phyloP scores from a whole-genome alignment of 371 early-diverging fungal species.

The Fennellomyces sp. region DNA sequence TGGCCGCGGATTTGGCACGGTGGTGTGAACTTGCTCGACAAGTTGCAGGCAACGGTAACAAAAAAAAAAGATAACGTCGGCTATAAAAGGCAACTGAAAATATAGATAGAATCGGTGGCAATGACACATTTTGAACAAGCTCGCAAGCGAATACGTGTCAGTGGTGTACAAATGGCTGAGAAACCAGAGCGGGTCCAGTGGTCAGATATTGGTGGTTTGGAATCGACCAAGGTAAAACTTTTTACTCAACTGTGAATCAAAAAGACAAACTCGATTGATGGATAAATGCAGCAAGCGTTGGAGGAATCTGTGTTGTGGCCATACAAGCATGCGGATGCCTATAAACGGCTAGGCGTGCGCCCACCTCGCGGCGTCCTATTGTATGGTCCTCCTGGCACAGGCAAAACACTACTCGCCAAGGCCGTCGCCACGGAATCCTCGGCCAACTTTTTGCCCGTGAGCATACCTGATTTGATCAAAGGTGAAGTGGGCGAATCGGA shows the following conservation, averaged over 20 bases:
- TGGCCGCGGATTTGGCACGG: constrained; percentile 59
- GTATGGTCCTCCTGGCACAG: constrained; percentile 93
- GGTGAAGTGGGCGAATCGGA: constrained; percentile 93
- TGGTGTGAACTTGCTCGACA: constrained; percentile 53
- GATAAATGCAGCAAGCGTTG: constrained; percentile 52
- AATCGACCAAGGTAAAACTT: constrained; percentile 71
- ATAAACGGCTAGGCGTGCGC: constrained; percentile 62
- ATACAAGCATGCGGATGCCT: constrained; percentile 66
- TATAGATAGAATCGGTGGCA: neutral
- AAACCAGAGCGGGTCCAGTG: constrained; percentile 68
- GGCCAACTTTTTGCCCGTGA: constrained; percentile 93
- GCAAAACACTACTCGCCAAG: constrained; percentile 87
- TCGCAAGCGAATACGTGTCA: constrained; percentile 36
- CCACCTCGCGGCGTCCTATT: constrained; percentile 77
- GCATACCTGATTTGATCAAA: constrained; percentile 93
- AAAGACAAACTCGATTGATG: neutral
- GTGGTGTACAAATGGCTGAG: constrained; percentile 46
- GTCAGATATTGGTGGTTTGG: constrained; percentile 95
- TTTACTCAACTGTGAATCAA: neutral
- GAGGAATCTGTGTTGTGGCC: constrained; percentile 95
- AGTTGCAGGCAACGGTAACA: constrained; percentile 7
- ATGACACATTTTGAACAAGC: constrained; percentile 29
- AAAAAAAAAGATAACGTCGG: neutral
- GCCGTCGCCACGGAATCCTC: constrained; percentile 92
- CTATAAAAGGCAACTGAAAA: no score